Evolutionary conservation across 23 red algal species (phyloP).

Genomic region (Porphyridium purpureum): DNA sequence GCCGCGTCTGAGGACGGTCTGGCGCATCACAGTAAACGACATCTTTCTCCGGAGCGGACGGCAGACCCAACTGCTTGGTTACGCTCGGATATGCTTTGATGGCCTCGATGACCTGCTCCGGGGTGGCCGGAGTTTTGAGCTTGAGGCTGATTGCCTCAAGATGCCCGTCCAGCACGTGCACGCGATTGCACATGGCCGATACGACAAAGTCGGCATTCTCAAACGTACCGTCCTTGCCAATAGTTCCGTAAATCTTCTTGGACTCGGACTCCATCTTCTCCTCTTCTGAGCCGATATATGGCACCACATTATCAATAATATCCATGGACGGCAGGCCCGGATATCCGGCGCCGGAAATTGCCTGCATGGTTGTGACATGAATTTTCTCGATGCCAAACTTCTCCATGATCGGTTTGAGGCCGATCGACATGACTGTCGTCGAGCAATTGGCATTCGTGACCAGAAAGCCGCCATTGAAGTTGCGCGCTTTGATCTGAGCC

Average conservation of each 20-base stretch:
- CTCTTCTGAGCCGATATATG: slow-evolving; percentile 87
- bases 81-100: slow-evolving; percentile 70
- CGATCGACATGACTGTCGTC: slow-evolving; percentile 80
- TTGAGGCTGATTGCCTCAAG: slow-evolving; percentile 75
- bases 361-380: slow-evolving; percentile 87
- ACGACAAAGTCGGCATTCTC: slow-evolving; percentile 48
- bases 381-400: slow-evolving; percentile 80
- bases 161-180: slow-evolving; percentile 90
- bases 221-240: slow-evolving; percentile 19
- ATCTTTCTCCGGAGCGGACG: slow-evolving; percentile 68
- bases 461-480: slow-evolving; percentile 40
- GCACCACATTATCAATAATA: slow-evolving; percentile 96
- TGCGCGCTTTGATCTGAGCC: slow-evolving; percentile 20
- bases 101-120: slow-evolving; percentile 48
- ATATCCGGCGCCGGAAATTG: slow-evolving; percentile 89
- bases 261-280: slow-evolving; percentile 91
- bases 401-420: slow-evolving; percentile 56
- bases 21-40: slow-evolving; percentile 39
- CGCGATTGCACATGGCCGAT: slow-evolving; percentile 98
- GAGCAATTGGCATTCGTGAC: slow-evolving; percentile 98
- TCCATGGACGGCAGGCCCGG: slow-evolving; percentile 85
- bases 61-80: slow-evolving; percentile 57
- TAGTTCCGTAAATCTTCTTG: slow-evolving; percentile 43
- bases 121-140: slow-evolving; percentile 33
- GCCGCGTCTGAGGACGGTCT: slow-evolving; percentile 80